Evolutionary conservation across 2,329 filamentous ascomycete genomes (phyloP), one percentile per base, ranked within the genome.

Genomic region (Neofusicoccum umdonicola): DNA sequence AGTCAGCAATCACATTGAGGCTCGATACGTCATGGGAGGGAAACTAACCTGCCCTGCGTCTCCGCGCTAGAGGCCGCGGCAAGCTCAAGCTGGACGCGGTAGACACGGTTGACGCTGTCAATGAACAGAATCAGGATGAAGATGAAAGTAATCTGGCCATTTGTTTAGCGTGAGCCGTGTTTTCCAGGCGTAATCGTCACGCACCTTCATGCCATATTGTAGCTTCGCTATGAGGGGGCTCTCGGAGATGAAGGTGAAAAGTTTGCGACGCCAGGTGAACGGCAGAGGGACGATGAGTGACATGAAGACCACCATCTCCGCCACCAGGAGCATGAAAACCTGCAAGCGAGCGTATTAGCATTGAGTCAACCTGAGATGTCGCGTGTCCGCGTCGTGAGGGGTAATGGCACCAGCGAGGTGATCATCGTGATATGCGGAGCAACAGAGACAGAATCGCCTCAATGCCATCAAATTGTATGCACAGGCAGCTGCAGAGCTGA

Each of bases 101-200:
- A 99, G 74, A 99, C 95, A 69, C 95, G 92, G 79, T 90, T 90
- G 78, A 98, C 93, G 76, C 93, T 97, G 82, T 99, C 95, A 73
- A 98, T 87, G 82, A 99, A 99, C 69, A 99, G 89, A 69, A 99
- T 97, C 66, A 98, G 84, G 74, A 99, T 98, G 83, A 99, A 99
- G 76, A 99, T 94, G 77, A 99, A 99, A 2, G 93, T 97, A 65
- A 99, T 99, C 87, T 89, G 68, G 8, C 3, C 8, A 1, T 54
- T 12, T 37, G 34, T 67, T 57, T 22, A 47, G 56, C 7, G 45
- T 27, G 31, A 12, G 31, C 17, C 39, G 34, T n/a, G 5, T 15
- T 9, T 27, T 34, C 15, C 19, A 15, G 35, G 42, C 7, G 44
- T 17, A 37, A 45, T 27, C 22, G 9, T 11, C 34, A 51, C 62